Evolutionary conservation across 148 eudicot species (phyloP), one percentile per base, ranked within the genome.

Genomic region (Chenopodium formosanum): DNA sequence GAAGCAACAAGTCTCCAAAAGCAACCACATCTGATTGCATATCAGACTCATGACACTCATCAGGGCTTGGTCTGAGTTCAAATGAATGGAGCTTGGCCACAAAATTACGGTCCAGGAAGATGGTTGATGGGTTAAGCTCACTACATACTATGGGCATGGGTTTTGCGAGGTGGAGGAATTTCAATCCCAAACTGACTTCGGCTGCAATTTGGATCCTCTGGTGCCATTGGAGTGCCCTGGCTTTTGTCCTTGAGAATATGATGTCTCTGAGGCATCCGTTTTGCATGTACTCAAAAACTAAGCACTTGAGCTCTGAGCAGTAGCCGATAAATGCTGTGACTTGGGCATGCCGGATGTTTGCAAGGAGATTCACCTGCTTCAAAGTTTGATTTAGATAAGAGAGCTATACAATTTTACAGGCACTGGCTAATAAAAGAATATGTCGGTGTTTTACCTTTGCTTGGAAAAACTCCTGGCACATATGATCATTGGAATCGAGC

Each of bases 221-320:
- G 75, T 85, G 90, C 98, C 98, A 94, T 67, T 83, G 85, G 40
- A 92, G 89, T 44, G 72, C 67, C 77, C 63, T 81, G 78, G 82
- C 86, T 83, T 80, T 87, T 11, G 84, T 73, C 44, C 82, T 84
- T 14, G 90, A 84, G 81, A 90, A 92, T 23, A 94, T 47, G 74
- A 82, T 84, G 83, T 94, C 91, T 71, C 91, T 83, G 53, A 94
- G 78, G 88, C 93, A 85, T 62, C 95, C 93, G 32, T 91, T 91
- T 78, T 88, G 92, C 92, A 90, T 88, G 85, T 90, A 91, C 77
- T 94, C 96, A 4, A 88, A 94, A 20, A 91, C 89, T 9, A 94
- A 80, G 84, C 94, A 94, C 73, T 78, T 88, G 75, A 87, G 89
- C 56, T 91, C 90, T 0, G 87, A 71, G 89, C 98, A 92, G 85